Evolutionary conservation across 495 filamentous ascomycete species (phyloP), one percentile per base, ranked within the genome.

Genomic region (Aspergillus conjunctus): DNA sequence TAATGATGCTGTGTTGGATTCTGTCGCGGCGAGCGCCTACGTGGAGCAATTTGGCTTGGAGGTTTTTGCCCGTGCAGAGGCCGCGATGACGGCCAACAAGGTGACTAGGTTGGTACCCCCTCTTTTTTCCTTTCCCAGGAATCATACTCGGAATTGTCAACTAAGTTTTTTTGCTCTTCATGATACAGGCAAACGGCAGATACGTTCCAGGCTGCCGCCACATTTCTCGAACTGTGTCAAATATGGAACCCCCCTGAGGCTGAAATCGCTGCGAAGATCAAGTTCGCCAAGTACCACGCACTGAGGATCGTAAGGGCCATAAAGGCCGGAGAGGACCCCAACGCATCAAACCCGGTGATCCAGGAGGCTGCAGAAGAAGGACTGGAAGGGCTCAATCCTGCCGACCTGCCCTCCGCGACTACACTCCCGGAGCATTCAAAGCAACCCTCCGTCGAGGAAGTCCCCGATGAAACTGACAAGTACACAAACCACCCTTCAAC

Each of bases 281-380:
- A 93, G 71, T 99, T 89, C 72, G 91, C 93, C 41, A 98, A 98
- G 73, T 98, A 90, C 81, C 96, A 99, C 71, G 92, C 94, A 14
- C 72, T 93, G 12, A 85, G 95, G 45, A 98, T 99, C 69, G 80
- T 85, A 3, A 96, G 93, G 76, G 95, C 93, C 2, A 83, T 96
- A 63, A 93, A 90, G 72, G 90, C 91, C 17, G 93, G 93, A 46
- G 89, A 91, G 60, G 93, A 99, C 70, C 93, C 94, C 5, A 99
- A 99, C 70, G 85, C 86, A 49, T 88, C 91, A 14, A 97, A 96
- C 65, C 93, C 93, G 0, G 85, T 82, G 54, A 80, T 79, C 31
- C 77, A 85, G 51, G 69, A 77, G 26, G 68, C 73, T 32, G 65
- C 70, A 18, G 63, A 66, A 51, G 62, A 66, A 1, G 67, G 54